phyloP scores from a whole-genome alignment of 352 stramenopile species.

The Phytophthora sp. region DNA sequence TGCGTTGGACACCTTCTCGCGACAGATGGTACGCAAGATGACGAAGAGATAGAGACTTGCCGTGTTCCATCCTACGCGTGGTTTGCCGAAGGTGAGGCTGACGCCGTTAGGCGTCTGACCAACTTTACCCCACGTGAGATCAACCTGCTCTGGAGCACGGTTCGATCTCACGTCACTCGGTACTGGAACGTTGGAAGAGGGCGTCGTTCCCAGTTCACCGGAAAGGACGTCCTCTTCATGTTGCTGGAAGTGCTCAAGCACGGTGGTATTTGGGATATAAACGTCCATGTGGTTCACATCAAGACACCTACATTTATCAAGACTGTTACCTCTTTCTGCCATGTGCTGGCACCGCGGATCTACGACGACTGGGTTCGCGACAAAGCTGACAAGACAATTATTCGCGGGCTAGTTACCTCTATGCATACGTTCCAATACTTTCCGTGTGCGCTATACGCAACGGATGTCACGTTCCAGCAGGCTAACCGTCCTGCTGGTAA shows the following conservation, averaged over 20 bases:
- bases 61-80: neutral
- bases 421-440: neutral
- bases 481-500: neutral
- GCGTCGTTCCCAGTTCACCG: neutral
- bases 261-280: constrained; percentile 10
- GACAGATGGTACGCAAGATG: too few relatives aligned
- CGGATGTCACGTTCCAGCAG: neutral
- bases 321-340: too few relatives aligned
- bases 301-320: too few relatives aligned
- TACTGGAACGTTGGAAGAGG: neutral
- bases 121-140: neutral
- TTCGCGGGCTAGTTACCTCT: neutral
- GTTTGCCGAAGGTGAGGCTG: neutral
- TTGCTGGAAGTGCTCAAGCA: neutral
- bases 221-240: constrained; percentile 14
- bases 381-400: too few relatives aligned
- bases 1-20: too few relatives aligned
- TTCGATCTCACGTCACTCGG: neutral
- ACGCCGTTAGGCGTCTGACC: neutral
- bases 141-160: neutral
- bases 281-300: too few relatives aligned
- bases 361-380: too few relatives aligned
- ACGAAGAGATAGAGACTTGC: neutral
- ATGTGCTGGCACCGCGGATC: too few relatives aligned
- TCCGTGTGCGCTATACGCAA: neutral